Conservation (phyloP, 306 rosid species). For the Ziziphus jujuba region DNA sequence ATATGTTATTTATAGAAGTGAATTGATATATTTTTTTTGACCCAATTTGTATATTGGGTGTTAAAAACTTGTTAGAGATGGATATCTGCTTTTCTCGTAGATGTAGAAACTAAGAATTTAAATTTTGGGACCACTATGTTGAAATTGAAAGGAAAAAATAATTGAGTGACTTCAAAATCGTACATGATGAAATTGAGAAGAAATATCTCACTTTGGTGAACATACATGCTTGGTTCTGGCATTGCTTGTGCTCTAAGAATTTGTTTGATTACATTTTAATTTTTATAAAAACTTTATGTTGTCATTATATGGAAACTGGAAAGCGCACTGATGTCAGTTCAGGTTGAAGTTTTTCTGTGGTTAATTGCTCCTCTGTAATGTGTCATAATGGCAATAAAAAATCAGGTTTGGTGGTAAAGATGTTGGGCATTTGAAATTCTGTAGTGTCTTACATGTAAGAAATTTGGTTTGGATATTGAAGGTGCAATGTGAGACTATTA, state of each 20-base stretch:
- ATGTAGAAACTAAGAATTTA: not conserved
- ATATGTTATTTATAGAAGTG: too few species aligned
- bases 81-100: not conserved
- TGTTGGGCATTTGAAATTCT: conserved; percentile 8
- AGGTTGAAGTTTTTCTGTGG: not conserved
- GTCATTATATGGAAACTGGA: too few species aligned
- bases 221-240: too few species aligned
- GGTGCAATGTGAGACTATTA: conserved; percentile 85
- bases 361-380: not conserved
- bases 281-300: too few species aligned
- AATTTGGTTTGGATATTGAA: conserved; percentile 38
- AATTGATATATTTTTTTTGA: too few species aligned
- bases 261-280: too few species aligned
- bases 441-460: conserved; percentile 19
- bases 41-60: too few species aligned
- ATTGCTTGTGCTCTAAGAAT: too few species aligned
- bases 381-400: not conserved
- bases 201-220: too few species aligned
- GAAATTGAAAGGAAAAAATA: not conserved
- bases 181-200: too few species aligned
- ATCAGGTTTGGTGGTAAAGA: not conserved
- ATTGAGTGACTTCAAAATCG: not conserved
- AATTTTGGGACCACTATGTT: not conserved
- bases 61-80: not conserved
- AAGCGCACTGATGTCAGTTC: not conserved